Base-by-base conservation (phyloP, 1,139 yeast species). In the Schwanniomyces etchellsii region DNA sequence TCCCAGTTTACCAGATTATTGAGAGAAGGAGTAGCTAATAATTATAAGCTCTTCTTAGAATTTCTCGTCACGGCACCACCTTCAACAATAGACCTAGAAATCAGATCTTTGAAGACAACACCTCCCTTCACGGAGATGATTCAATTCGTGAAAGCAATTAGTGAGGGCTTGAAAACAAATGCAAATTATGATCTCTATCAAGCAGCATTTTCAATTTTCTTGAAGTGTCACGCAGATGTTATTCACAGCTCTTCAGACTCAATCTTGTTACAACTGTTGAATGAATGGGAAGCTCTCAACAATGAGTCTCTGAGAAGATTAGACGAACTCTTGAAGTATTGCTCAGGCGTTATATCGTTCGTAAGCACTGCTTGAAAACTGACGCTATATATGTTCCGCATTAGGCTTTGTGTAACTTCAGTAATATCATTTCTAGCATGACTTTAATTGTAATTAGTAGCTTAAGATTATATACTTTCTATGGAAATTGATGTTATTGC, bases 171-270 rank as follows among this genome's bases (percentile, higher is more conserved):
- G 30, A 43, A 51, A 5, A 40, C 66, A n/a, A 81, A 81, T 37
- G 55, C 47, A 16, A 76, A 89, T 55, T 80, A 69, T 45, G 96
- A 86, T 43, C 55, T 82, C 21, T 65, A 74, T 31, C 81, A 88
- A 50, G 95, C 95, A 0, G 74, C 88, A 56, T 77, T 85, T 70
- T 66, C 79, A 13, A 70, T 86, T 65, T 68, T 88, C 36, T 65
- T 86, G 39, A 76, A 76, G 48, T 72, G 70, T 31, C 98, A 93
- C 52, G 91, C 91, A 14, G 98, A 91, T 54, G 78, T 85, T 5
- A 59, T 89, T 17, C 75, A 78, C 42, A 65, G 58, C 18, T 61
- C 66, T 35, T 57, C 58, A 2, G 52, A 55, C 12, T 70, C 64
- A 5, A 52, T 45, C 14, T 57, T 78, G 22, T 57, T 55, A 25